Evolutionary conservation across 2,329 filamentous ascomycete genomes (phyloP).

Genomic region (Aspergillus aculeatinus): DNA sequence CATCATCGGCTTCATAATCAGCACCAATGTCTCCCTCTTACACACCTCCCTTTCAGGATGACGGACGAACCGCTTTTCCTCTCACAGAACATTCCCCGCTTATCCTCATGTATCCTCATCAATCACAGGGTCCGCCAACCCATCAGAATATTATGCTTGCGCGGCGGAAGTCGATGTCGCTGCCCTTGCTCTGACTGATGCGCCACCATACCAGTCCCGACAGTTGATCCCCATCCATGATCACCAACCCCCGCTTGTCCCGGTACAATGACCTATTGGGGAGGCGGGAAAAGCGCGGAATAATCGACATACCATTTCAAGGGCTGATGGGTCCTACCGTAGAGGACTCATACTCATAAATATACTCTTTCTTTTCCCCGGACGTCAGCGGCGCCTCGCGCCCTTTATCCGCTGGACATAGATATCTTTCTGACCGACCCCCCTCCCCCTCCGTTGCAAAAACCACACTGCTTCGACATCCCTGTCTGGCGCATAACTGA

Average conservation of each 20-base stretch:
- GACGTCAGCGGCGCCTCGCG: conserved; percentile 2
- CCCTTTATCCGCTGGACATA: background rate
- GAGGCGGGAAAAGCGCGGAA: background rate
- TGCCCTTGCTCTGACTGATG: conserved; percentile 8
- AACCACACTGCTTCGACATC: conserved; percentile 2
- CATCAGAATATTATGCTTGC: conserved; percentile 1
- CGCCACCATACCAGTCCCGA: conserved; percentile 5
- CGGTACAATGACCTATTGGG: background rate
- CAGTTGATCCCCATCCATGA: conserved; percentile 5
- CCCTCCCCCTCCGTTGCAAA: background rate
- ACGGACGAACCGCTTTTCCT: conserved; percentile 16
- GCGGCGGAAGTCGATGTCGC: conserved; percentile 4
- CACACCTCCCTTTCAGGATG: conserved; percentile 4
- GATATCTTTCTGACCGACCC: background rate
- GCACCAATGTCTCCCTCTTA: background rate
- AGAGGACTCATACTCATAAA: background rate
- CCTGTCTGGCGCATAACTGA: conserved; percentile 9
- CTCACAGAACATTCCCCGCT: background rate
- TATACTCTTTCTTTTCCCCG: background rate
- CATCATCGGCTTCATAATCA: conserved; percentile 5
- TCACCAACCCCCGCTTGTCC: conserved; percentile 6
- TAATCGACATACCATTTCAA: background rate
- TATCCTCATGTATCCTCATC: conserved; percentile 3
- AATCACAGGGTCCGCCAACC: conserved; percentile 11
- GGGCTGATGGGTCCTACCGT: background rate